These are phyloP conservation scores for Colletotrichum lini DNA, from an alignment of 2,329 filamentous ascomycete species.

Conservation along the genomic window DNA sequence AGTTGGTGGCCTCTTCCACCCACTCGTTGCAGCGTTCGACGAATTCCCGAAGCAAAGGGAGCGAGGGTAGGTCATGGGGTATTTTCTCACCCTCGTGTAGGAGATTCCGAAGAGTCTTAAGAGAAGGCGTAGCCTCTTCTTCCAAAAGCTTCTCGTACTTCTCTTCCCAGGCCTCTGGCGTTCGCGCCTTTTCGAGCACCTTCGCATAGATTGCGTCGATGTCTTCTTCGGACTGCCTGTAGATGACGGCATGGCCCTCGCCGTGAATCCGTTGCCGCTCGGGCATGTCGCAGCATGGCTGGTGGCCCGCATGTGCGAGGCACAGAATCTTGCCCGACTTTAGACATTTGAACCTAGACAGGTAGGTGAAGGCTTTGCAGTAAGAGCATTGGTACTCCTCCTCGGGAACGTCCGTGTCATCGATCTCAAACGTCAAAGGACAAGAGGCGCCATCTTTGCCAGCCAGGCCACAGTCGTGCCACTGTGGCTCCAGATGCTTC, in stretches of 20 bases:
- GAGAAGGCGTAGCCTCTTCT: slow-evolving; percentile 85
- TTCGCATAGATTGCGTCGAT: slow-evolving; percentile 79
- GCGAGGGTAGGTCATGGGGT: slow-evolving; percentile 86
- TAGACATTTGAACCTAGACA: slow-evolving; percentile 90
- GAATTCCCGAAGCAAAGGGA: slow-evolving; percentile 87
- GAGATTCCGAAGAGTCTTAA: slow-evolving; percentile 87
- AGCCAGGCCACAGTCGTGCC: slow-evolving; percentile 69
- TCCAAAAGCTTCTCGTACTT: slow-evolving; percentile 90
- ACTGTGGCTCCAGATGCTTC: slow-evolving; percentile 70
- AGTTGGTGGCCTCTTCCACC: slow-evolving; percentile 97
- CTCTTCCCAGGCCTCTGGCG: slow-evolving; percentile 90
- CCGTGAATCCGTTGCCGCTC: slow-evolving; percentile 78
- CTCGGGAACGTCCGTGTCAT: slow-evolving; percentile 84
- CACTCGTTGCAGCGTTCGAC: slow-evolving; percentile 98
- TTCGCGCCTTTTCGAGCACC: slow-evolving; percentile 86
- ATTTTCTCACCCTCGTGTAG: slow-evolving; percentile 97
- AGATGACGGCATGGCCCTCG: slow-evolving; percentile 80
- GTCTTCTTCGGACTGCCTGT: slow-evolving; percentile 81
- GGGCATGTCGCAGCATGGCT: slow-evolving; percentile 82
- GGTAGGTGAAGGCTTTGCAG: slow-evolving; percentile 93
- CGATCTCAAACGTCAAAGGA: slow-evolving; percentile 73
- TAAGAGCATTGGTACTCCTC: slow-evolving; percentile 93
- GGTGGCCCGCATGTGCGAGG: slow-evolving; percentile 82
- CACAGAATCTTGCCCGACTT: slow-evolving; percentile 87
- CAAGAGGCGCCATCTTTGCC: slow-evolving; percentile 67